These are phyloP conservation scores for Alternaria tenuissima DNA, from an alignment of 2,329 filamentous ascomycete species.

Conservation along the genomic window DNA sequence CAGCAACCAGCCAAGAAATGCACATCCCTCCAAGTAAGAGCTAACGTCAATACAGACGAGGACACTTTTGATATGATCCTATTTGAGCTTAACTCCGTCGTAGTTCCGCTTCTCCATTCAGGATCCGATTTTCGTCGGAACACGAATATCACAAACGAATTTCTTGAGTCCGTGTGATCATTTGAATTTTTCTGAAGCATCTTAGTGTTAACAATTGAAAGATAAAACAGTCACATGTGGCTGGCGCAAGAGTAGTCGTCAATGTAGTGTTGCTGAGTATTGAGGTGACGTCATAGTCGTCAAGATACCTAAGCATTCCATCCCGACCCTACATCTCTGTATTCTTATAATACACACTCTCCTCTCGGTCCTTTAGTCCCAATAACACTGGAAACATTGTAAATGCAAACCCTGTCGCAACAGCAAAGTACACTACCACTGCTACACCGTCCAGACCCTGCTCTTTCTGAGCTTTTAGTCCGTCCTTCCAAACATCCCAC, in stretches of 20 bases:
- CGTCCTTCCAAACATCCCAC: conserved; percentile 18
- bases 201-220: neutral
- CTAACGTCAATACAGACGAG: neutral
- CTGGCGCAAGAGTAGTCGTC: neutral
- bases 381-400: conserved; percentile 15
- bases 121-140: neutral
- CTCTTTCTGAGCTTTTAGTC: conserved; percentile 6
- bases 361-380: conserved; percentile 13
- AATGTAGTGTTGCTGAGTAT: neutral
- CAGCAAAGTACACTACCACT: conserved; percentile 14
- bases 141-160: neutral
- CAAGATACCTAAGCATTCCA: neutral
- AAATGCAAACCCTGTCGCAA: conserved; percentile 20
- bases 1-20: neutral
- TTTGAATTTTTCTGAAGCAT: neutral
- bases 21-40: neutral
- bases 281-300: neutral
- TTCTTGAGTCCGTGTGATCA: neutral
- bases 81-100: conserved; percentile 1
- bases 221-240: neutral
- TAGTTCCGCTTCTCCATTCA: neutral
- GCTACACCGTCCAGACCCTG: conserved; percentile 2
- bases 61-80: neutral
- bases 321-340: neutral
- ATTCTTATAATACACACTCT: neutral